phyloP scores from a whole-genome alignment of 441 rosid species.

The Populus trichocarpa region DNA sequence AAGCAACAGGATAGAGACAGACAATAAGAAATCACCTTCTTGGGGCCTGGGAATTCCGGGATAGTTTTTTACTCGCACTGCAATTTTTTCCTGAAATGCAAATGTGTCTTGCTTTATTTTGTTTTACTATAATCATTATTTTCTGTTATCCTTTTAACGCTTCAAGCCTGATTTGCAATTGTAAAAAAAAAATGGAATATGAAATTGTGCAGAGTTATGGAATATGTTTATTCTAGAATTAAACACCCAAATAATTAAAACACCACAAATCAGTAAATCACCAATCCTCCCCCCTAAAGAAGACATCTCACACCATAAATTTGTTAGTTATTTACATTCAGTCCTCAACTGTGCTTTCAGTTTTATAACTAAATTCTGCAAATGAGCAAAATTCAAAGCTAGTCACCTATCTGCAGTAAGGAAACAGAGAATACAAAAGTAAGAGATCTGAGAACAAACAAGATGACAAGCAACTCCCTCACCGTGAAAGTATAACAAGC shows the following conservation, averaged over 20 bases:
- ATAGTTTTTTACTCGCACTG: not conserved
- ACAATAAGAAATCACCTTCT: not conserved
- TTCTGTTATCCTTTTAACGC: not conserved
- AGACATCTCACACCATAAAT: slow-evolving; percentile 9
- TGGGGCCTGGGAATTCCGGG: not conserved
- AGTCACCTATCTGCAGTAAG: not conserved
- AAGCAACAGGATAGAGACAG: not conserved
- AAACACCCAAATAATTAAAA: slow-evolving; percentile 20
- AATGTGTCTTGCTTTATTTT: not conserved
- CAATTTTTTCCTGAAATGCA: not conserved
- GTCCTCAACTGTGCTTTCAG: slow-evolving; percentile 14
- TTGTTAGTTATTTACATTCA: slow-evolving; percentile 33
- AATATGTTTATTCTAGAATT: too few relatives aligned
- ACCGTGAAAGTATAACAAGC: not conserved
- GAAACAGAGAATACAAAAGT: not conserved
- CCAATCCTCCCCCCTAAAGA: not conserved
- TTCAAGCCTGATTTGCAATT: too few relatives aligned
- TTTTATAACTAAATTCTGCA: slow-evolving; percentile 29
- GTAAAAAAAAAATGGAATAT: too few relatives aligned
- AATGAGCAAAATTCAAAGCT: slow-evolving; percentile 11
- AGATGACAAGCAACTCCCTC: not conserved
- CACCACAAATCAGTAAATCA: slow-evolving; percentile 17
- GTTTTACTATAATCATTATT: too few relatives aligned
- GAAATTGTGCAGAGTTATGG: too few relatives aligned
- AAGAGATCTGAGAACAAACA: not conserved